phyloP scores from a whole-genome alignment of 441 rosid genomes.

The Macaranga tanarius region DNA sequence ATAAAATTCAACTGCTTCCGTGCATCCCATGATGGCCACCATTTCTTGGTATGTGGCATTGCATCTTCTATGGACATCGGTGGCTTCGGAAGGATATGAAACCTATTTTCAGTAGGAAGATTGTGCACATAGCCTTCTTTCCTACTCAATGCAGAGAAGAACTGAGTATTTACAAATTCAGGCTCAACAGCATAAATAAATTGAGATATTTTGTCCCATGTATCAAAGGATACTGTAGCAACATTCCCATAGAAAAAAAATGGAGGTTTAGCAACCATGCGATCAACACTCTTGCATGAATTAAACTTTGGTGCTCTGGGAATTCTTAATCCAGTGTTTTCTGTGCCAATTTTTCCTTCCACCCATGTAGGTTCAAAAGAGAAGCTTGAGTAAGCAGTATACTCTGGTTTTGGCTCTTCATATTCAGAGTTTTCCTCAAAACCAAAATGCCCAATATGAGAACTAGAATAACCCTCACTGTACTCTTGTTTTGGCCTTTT shows the following conservation, averaged over 20 bases:
- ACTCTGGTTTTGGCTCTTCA: slow-evolving; percentile 59
- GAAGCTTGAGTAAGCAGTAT: slow-evolving; percentile 41
- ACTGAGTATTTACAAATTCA: slow-evolving; percentile 61
- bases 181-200: slow-evolving; percentile 65
- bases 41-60: slow-evolving; percentile 60
- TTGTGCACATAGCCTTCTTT: slow-evolving; percentile 89
- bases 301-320: slow-evolving; percentile 40
- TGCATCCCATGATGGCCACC: slow-evolving; percentile 98
- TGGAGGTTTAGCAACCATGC: slow-evolving; percentile 58
- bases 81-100: slow-evolving; percentile 53
- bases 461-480: slow-evolving; percentile 30
- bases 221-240: slow-evolving; percentile 40
- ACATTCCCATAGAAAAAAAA: slow-evolving; percentile 77
- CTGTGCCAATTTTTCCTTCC: slow-evolving; percentile 48
- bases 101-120: slow-evolving; percentile 66
- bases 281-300: slow-evolving; percentile 44
- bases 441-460: slow-evolving; percentile 23
- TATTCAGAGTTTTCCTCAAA: slow-evolving; percentile 42
- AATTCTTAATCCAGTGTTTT: slow-evolving; percentile 23
- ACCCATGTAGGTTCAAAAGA: slow-evolving; percentile 40
- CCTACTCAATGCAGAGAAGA: slow-evolving; percentile 68
- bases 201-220: slow-evolving; percentile 69
- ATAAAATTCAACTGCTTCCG: slow-evolving; percentile 60
- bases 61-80: slow-evolving; percentile 65
- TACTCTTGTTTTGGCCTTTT: slow-evolving; percentile 73